phyloP scores from a whole-genome alignment of 1,284 basidiomycete genomes.

The Leccinum subrobustum region DNA sequence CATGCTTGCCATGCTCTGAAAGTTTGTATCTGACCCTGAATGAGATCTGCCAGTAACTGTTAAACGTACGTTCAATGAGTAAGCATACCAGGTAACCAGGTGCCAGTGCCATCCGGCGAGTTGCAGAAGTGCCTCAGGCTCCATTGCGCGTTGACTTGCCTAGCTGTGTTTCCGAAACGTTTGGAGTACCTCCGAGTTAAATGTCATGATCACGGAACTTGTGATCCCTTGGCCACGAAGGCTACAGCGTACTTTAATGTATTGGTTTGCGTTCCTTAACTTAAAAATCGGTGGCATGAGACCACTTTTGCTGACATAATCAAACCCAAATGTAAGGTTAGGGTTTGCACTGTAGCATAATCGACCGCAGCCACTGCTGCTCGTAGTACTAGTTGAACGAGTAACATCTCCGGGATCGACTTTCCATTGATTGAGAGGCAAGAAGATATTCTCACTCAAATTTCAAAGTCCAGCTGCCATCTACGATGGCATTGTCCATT shows the following conservation, averaged over 20 bases:
- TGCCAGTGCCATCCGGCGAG: no score
- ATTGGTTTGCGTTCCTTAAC: no score
- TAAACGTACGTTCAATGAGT: no score
- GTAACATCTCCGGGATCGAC: not conserved
- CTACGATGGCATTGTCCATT: slow-evolving; percentile 32
- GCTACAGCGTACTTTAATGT: not conserved
- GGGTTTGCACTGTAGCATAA: slow-evolving; percentile 7
- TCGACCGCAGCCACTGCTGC: slow-evolving; percentile 1
- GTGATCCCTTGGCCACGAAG: not conserved
- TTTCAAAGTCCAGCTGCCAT: not conserved
- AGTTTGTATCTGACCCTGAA: not conserved
- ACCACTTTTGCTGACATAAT: slow-evolving; percentile 1
- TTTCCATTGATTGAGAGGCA: not conserved
- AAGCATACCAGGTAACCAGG: no score
- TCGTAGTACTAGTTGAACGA: not conserved
- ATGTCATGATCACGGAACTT: not conserved
- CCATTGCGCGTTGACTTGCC: not conserved
- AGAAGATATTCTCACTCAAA: not conserved
- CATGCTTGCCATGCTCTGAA: slow-evolving; percentile 4
- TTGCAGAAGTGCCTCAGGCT: not conserved
- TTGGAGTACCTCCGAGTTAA: not conserved
- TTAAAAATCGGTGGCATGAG: not conserved
- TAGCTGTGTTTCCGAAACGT: slow-evolving; percentile 6
- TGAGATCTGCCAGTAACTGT: not conserved
- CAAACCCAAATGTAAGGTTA: slow-evolving; percentile 26